A percentile compares a stretch with the other conserved stretches of the same genome.
phyloP scores from a whole-genome alignment of 352 stramenopile genomes.

The Phytophthora ohioensis region DNA sequence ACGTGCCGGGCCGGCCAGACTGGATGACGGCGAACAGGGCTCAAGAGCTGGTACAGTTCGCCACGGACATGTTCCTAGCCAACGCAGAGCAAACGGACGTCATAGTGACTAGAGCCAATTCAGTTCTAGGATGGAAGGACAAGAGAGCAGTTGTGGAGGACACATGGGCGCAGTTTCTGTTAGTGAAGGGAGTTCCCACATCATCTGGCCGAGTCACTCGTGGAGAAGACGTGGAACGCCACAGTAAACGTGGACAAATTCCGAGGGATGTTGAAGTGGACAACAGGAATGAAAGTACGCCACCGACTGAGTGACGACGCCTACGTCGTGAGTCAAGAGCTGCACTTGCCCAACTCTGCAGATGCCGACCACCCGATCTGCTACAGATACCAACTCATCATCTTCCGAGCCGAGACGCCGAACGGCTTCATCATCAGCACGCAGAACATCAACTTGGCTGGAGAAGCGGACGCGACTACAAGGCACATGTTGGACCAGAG shows the following conservation, averaged over 20 bases:
- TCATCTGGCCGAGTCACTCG: constrained; percentile 36
- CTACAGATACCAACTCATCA: constrained; percentile 41
- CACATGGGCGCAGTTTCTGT: constrained; percentile 56
- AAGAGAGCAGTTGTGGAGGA: constrained; percentile 44
- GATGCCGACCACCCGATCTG: constrained; percentile 37
- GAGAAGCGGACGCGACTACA: neutral
- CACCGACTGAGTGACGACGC: constrained; percentile 35
- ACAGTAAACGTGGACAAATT: constrained; percentile 38
- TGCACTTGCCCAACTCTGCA: constrained; percentile 36
- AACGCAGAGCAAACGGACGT: constrained; percentile 34
- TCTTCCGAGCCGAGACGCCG: constrained; percentile 29
- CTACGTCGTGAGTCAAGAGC: constrained; percentile 37
- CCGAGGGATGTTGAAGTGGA: constrained; percentile 41
- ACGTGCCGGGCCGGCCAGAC: constrained; percentile 19
- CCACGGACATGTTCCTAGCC: constrained; percentile 35
- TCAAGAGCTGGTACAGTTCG: constrained; percentile 29
- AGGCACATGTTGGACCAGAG: constrained; percentile 37
- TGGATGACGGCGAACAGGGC: constrained; percentile 24
- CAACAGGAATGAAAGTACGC: constrained; percentile 51
- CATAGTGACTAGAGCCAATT: constrained; percentile 22
- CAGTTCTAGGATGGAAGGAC: constrained; percentile 54
- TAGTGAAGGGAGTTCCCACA: constrained; percentile 56
- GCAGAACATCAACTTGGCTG: constrained; percentile 42
- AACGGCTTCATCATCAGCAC: constrained; percentile 42
- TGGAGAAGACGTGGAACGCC: constrained; percentile 47